Evolutionary conservation across 1,284 basidiomycete genomes (phyloP).

Genomic region (Golubevia pallescens): DNA sequence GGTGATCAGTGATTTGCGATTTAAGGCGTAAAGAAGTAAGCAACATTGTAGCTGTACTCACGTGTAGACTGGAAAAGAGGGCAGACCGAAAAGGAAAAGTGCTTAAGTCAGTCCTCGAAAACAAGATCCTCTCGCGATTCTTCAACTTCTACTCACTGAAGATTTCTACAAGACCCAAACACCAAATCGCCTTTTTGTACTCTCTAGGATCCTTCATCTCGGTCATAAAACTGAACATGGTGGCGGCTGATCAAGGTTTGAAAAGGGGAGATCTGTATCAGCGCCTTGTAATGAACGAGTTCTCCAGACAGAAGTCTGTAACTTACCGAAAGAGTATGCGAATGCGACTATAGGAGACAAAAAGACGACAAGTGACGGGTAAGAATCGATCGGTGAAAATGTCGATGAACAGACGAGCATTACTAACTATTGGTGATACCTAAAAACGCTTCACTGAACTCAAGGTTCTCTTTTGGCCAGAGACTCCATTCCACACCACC

Average conservation of each 20-base stretch:
- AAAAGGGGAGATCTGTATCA: too few relatives aligned
- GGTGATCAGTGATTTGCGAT: neutral
- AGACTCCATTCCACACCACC: constrained; percentile 30
- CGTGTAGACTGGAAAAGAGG: neutral
- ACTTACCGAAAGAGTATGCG: neutral
- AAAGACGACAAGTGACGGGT: too few relatives aligned
- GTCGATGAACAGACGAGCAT: constrained; percentile 27
- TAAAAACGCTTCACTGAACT: neutral
- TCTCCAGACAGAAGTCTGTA: neutral
- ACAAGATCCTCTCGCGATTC: too few relatives aligned
- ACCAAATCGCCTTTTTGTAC: too few relatives aligned
- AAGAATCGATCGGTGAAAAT: constrained; percentile 20
- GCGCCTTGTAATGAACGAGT: neutral
- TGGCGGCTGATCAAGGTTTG: too few relatives aligned
- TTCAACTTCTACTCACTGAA: too few relatives aligned
- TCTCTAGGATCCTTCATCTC: too few relatives aligned
- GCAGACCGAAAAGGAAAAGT: too few relatives aligned
- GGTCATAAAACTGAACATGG: too few relatives aligned
- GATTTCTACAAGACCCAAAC: too few relatives aligned
- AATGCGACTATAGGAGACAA: neutral
- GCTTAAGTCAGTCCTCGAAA: too few relatives aligned
- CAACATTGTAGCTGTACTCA: neutral
- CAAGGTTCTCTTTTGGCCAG: constrained; percentile 24
- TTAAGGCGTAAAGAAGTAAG: neutral
- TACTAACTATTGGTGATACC: neutral